phyloP scores from a whole-genome alignment of 2,329 filamentous ascomycete genomes.

The Sclerotinia nivalis region DNA sequence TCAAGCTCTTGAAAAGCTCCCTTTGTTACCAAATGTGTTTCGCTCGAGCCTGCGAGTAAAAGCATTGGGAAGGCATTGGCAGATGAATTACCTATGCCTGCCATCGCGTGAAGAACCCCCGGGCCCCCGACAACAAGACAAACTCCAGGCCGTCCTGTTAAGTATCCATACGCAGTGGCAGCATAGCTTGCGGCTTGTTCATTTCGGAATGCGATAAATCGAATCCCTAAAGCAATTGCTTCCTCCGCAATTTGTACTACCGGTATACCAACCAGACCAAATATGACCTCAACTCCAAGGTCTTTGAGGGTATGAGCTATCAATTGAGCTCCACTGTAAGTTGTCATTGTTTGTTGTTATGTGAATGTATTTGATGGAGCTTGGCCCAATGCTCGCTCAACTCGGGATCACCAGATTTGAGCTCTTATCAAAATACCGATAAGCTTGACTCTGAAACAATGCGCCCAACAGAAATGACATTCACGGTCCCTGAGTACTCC shows the following conservation, averaged over 20 bases:
- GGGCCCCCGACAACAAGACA: slow-evolving; percentile 61
- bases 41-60: slow-evolving; percentile 54
- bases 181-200: slow-evolving; percentile 61
- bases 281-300: slow-evolving; percentile 38
- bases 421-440: slow-evolving; percentile 15
- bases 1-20: slow-evolving; percentile 60
- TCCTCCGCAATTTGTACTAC: slow-evolving; percentile 59
- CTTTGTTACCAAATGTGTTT: slow-evolving; percentile 53
- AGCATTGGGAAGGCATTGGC: slow-evolving; percentile 58
- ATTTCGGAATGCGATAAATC: slow-evolving; percentile 59
- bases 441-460: slow-evolving; percentile 21
- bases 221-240: slow-evolving; percentile 56
- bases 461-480: slow-evolving; percentile 5
- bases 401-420: neutral
- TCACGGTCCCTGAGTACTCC: slow-evolving; percentile 3
- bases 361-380: slow-evolving; percentile 9
- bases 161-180: slow-evolving; percentile 58
- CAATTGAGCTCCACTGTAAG: slow-evolving; percentile 32
- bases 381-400: neutral
- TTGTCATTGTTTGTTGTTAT: slow-evolving; percentile 5
- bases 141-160: slow-evolving; percentile 56
- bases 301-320: slow-evolving; percentile 37
- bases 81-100: slow-evolving; percentile 54
- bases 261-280: slow-evolving; percentile 38
- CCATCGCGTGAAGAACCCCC: slow-evolving; percentile 58